Conservation (phyloP, 2,329 filamentous ascomycete species). For the Nemania bipapillata region DNA sequence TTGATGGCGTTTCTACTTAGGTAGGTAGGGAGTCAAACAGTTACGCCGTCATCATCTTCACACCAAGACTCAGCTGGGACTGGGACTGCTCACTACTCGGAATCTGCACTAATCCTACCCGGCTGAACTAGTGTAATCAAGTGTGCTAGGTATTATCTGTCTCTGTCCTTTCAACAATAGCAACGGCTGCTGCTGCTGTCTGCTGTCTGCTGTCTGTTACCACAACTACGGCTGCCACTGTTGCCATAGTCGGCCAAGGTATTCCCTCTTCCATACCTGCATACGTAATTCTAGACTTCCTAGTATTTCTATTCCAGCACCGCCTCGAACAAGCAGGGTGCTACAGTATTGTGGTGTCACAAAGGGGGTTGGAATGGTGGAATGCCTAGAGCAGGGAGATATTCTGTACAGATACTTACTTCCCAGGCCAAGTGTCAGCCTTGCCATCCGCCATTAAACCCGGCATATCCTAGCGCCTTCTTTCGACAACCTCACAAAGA, state of each 20-base stretch:
- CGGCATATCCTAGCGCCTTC: background rate
- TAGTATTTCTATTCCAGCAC: constrained; percentile 10
- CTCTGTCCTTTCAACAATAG: constrained; percentile 20
- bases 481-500: background rate
- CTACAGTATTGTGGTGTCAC: background rate
- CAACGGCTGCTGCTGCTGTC: background rate
- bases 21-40: background rate
- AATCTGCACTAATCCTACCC: background rate
- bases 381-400: constrained; percentile 18
- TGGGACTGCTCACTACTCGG: constrained; percentile 17
- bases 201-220: no score
- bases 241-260: background rate
- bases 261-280: background rate
- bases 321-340: background rate
- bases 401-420: no score
- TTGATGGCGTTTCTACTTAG: background rate
- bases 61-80: constrained; percentile 19
- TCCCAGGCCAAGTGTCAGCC: constrained; percentile 14
- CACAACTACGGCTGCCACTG: background rate
- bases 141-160: background rate
- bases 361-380: constrained; percentile 11
- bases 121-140: background rate
- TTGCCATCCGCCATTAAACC: constrained; percentile 5
- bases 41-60: constrained; percentile 13
- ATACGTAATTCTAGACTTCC: background rate